phyloP scores from a whole-genome alignment of 768 basidiomycete species.

The Suillus brevipes region DNA sequence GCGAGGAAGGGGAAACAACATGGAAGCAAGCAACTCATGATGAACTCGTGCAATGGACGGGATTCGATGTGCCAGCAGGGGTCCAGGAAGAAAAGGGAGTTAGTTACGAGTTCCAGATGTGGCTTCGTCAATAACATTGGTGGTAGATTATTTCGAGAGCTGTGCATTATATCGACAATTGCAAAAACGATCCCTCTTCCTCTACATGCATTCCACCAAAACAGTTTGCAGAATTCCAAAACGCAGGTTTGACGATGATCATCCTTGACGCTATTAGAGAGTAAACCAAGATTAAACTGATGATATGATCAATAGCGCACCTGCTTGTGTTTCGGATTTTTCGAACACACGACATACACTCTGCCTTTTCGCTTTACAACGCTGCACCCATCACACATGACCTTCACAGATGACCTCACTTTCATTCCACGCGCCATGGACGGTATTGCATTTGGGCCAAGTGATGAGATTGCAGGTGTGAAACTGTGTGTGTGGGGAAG shows the following conservation, averaged over 20 bases:
- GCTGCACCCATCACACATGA: conserved; percentile 92
- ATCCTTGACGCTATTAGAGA: conserved; percentile 63
- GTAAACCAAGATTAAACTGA: conserved; percentile 15
- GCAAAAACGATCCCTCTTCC: not conserved
- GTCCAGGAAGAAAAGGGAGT: conserved; percentile 81
- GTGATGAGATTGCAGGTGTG: conserved; percentile 33
- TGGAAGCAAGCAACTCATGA: conserved; percentile 65
- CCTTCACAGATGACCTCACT: conserved; percentile 91
- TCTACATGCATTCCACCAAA: conserved; percentile 4
- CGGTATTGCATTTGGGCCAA: conserved; percentile 27
- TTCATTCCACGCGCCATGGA: conserved; percentile 82
- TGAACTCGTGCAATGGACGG: conserved; percentile 70
- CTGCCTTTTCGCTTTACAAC: conserved; percentile 88
- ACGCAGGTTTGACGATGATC: conserved; percentile 15
- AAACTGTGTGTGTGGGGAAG: conserved; percentile 27
- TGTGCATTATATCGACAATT: not conserved
- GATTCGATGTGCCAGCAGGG: conserved; percentile 73
- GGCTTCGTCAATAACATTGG: conserved; percentile 51
- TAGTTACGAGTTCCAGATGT: conserved; percentile 95
- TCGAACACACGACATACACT: conserved; percentile 89
- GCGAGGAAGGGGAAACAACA: conserved; percentile 18
- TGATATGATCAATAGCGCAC: conserved; percentile 41
- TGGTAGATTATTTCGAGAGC: not conserved
- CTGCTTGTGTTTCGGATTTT: conserved; percentile 98
- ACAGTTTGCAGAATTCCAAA: not conserved